Evolutionary conservation across 768 basidiomycete genomes (phyloP), one percentile per base, ranked within the genome.

Genomic region (Kwoniella bestiolae): DNA sequence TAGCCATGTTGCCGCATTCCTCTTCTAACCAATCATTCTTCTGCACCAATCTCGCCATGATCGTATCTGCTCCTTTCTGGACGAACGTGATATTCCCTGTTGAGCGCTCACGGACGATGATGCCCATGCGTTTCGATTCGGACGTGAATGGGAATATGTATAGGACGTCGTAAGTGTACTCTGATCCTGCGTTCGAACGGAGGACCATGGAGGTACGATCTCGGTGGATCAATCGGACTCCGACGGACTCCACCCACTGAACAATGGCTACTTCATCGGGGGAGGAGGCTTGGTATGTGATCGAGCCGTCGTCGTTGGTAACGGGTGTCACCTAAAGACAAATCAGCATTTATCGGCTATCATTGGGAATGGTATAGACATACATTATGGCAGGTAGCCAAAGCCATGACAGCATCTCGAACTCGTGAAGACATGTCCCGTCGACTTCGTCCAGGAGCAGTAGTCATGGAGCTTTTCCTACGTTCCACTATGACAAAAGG

Each of bases 181-280:
- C 84, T 1, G 83, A 74, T 7, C 91, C 90, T 4, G 85, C 79
- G 0, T 91, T 89, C 0, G 88, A 88, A 65, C 87, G 89, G 6
- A 99, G 84, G 29, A 90, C 88, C 79, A 98, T 95, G n/a, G 85
- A 86, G 1, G 90, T 91, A 41, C 96, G 91, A 78, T 96, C 93
- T 28, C 96, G 91, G 77, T 88, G 89, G 23, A 88, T 86, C 35
- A 99, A 87, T 0, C 91, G 91, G 3, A 99, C 84, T 0, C 95
- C 95, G 68, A 98, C 91, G 0, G 92, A 94, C 68, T 92, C 90
- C 8, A 96, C 98, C 92, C 93, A 98, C 66, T 88, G 89, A 38
- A 99, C 95, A 71, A 99, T 98, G 46, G 96, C 96, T 47, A 98
- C 96, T 83, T 99, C 96, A 75, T 99, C 96, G 0, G 96, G 96